phyloP scores from a whole-genome alignment of 495 filamentous ascomycete genomes.

The Filosporella fistucella region DNA sequence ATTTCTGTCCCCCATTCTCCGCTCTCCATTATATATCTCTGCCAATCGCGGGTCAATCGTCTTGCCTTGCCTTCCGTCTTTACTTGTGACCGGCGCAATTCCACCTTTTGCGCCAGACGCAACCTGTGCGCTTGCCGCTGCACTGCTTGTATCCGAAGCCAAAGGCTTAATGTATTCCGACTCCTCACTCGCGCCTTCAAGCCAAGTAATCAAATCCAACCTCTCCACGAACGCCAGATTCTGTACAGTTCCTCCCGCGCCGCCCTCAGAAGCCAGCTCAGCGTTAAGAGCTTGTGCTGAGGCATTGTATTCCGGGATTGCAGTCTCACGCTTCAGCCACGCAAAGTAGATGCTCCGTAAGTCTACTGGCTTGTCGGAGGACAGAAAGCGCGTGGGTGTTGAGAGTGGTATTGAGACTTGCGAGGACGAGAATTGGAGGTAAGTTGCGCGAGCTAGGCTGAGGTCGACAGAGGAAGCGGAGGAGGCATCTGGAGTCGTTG shows the following conservation, averaged over 20 bases:
- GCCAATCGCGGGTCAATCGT: conserved; percentile 73
- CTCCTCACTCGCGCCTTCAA: conserved; percentile 84
- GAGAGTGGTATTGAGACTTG: conserved; percentile 68
- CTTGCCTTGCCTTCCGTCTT: conserved; percentile 45
- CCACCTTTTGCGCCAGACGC: conserved; percentile 43
- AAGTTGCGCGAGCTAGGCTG: conserved; percentile 70
- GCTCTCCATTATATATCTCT: conserved; percentile 86
- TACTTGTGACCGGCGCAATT: conserved; percentile 43
- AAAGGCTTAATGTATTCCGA: conserved; percentile 88
- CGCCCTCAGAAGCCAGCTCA: conserved; percentile 56
- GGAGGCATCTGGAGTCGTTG: conserved; percentile 37
- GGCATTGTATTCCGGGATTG: conserved; percentile 85
- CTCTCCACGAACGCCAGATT: conserved; percentile 87
- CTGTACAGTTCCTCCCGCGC: conserved; percentile 58
- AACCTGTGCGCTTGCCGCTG: conserved; percentile 42
- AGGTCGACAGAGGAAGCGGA: conserved; percentile 29
- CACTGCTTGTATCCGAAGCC: conserved; percentile 50
- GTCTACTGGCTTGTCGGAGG: conserved; percentile 67
- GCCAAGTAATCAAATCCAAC: conserved; percentile 84
- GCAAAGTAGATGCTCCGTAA: conserved; percentile 93
- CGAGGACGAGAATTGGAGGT: conserved; percentile 68
- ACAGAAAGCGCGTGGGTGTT: conserved; percentile 78
- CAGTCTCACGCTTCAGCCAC: conserved; percentile 85
- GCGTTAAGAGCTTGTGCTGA: conserved; percentile 77
- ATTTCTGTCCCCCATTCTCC: conserved; percentile 90